Percentiles rank a stretch among this genome's conserved stretches.
Conservation (phyloP, 306 rosid genomes). For the Potentilla sterilis region DNA sequence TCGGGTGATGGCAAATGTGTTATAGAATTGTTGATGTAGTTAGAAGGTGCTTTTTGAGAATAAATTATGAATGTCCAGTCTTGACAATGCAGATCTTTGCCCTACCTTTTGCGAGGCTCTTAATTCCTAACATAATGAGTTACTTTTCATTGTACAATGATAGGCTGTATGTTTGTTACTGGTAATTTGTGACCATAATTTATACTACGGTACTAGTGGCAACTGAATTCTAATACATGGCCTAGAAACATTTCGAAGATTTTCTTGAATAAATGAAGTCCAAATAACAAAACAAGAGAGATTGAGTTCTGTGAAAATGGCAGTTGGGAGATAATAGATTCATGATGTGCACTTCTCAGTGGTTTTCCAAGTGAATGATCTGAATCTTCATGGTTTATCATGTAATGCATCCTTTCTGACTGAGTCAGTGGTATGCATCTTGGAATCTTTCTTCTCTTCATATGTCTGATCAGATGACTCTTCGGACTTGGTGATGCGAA, state of each 20-base stretch:
- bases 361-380: neutral
- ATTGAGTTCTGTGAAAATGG: neutral
- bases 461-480: constrained; percentile 17
- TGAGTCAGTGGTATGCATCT: neutral
- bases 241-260: neutral
- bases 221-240: neutral
- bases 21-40: constrained; percentile 32
- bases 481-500: constrained; percentile 27
- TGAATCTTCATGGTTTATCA: constrained; percentile 18
- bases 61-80: constrained; percentile 15
- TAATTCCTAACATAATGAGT: neutral
- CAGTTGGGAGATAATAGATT: neutral
- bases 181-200: neutral
- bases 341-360: neutral
- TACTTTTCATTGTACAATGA: neutral
- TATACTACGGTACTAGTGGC: neutral
- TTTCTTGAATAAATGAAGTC: neutral
- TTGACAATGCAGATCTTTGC: neutral
- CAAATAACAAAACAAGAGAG: neutral
- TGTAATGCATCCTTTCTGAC: neutral
- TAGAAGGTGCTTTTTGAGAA: constrained; percentile 28
- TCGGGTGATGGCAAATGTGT: constrained; percentile 21
- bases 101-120: constrained; percentile 12
- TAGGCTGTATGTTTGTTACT: neutral
- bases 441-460: constrained; percentile 3